phyloP scores from a whole-genome alignment of 2,329 filamentous ascomycete species.

The Arthrocladium fulminans region DNA sequence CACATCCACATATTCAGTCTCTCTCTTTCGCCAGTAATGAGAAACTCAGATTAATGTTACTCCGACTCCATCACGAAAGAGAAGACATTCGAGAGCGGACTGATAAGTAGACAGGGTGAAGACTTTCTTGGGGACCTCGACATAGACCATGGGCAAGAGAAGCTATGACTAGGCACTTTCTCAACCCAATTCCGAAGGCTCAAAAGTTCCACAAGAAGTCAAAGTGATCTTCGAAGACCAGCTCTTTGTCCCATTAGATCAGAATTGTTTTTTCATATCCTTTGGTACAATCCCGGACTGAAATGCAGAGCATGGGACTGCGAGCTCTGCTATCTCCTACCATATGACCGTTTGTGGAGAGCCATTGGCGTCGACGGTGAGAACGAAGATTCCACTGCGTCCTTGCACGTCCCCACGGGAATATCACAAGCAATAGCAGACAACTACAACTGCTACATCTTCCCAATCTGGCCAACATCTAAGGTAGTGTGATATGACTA shows the following conservation, averaged over 20 bases:
- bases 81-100: too few species aligned
- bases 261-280: background rate
- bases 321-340: background rate
- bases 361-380: background rate
- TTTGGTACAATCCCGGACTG: background rate
- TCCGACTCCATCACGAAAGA: too few species aligned
- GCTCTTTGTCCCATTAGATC: background rate
- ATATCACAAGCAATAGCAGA: background rate
- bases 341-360: background rate
- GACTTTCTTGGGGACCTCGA: background rate
- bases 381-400: background rate
- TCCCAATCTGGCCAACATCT: background rate
- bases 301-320: background rate
- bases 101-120: background rate
- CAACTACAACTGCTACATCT: background rate
- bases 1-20: too few species aligned
- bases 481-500: background rate
- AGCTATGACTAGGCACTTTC: background rate
- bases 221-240: background rate
- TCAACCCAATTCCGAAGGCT: background rate
- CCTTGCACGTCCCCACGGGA: too few species aligned
- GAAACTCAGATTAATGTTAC: too few species aligned
- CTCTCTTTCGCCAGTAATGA: too few species aligned
- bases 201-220: background rate
- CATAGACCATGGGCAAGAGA: background rate